Evolutionary conservation across 768 basidiomycete species (phyloP), one percentile per base, ranked within the genome.

Genomic region (Tricholoma furcatifolium): DNA sequence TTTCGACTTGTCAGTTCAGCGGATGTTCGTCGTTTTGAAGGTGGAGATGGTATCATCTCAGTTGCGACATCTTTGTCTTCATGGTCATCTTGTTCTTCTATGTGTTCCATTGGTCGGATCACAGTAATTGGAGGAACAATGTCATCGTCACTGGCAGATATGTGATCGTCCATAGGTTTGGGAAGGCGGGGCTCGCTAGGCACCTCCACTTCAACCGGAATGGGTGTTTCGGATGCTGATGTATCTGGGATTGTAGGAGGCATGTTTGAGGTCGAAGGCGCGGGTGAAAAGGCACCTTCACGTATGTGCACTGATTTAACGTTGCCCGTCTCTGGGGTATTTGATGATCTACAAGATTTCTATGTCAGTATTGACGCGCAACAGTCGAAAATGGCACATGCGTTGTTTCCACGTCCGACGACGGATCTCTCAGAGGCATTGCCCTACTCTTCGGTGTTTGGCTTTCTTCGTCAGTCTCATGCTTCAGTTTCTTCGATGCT

Each of bases 261-360:
- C 41, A 44, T 40, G 21, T 59, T 53, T 31, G 64, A 62, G 39
- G 65, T 64, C 18, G 61, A 57, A 55, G 45, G 61, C 60, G 64
- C 81, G 0, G 80, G 81, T 45, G 81, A 71, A 61, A 85, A 86
- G 6, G 87, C 88, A 49, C 84, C 86, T 73, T 91, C 87, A 38
- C 88, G 70, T 59, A 74, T 63, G 62, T 79, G 78, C 35, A 63
- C 55, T 20, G 73, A 63, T 58, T 66, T 68, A 42, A 53, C 57
- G 11, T 62, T 51, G 17, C 49, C 54, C 23, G 65, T 27, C 35
- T 55, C 53, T 5, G 61, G 49, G 20, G 38, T 48, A 34, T 35
- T 41, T 27, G 43, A 45, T 36, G 49, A 59, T 48, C 53, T 59
- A 52, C 31, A 43, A 54, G 47, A 30, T 42, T 43, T 17, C 40